Evolutionary conservation across 805 yeast genomes (phyloP), one percentile per base, ranked within the genome.

Genomic region (Spathaspora girioi): DNA sequence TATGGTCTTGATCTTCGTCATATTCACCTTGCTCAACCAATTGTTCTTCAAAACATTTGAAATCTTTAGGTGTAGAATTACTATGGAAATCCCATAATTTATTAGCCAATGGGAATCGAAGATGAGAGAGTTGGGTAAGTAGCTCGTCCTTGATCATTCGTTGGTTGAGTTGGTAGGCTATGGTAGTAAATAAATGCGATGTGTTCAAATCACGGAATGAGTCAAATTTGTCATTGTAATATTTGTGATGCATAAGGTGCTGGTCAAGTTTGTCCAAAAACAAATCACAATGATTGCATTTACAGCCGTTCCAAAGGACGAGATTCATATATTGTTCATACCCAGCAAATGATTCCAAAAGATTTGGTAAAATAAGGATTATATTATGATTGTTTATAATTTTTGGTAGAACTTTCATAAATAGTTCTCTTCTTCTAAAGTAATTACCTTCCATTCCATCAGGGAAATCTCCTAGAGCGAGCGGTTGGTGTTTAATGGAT

Each of bases 401-500:
- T 14, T 70, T 59, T 0, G 88, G 87, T 5, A 86, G 61, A 0
- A 77, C 66, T 0, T 67, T 63, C 20, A 75, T 73, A 57, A 77
- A 85, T 11, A 87, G 59, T 27, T 71, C 75, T 49, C 80, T 71
- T 58, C 90, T 75, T 53, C 90, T 76, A 6, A 79, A 61, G 57
- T 82, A 86, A 57, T 87, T 87, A 0, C 96, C 96, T 59, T 87
- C 93, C 41, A 83, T 78, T 1, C 89, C 89, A 62, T 86, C 87
- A 15, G 65, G 70, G 12, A 83, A 75, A 35, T 74, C 70, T 0
- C 87, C 89, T 59, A 80, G 80, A 2, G 63, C 38, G 2, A 89
- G 87, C 3, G 86, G 80, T 26, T 71, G 71, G 62, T 86, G 91
- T 17, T 76, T 70, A n/a, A 87, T 71, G 9, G 79, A 69, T 17